phyloP scores from a whole-genome alignment of 2,329 filamentous ascomycete genomes.

The Fusarium mangiferae region DNA sequence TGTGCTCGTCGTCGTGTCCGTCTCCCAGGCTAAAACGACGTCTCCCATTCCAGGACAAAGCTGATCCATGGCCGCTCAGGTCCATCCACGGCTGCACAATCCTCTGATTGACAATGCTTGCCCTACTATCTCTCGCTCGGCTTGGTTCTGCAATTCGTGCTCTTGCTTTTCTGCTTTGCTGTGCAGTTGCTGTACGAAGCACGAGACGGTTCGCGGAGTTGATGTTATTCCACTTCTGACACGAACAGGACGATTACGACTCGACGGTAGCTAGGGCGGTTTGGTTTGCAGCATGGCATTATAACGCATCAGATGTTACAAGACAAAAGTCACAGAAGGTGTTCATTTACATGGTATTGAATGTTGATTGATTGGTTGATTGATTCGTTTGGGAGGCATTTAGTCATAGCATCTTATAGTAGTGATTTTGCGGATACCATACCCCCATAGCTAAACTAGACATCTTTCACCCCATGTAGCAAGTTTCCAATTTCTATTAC shows the following conservation, averaged over 20 bases:
- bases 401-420: slow-evolving; percentile 20
- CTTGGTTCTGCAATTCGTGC: slow-evolving; percentile 23
- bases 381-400: slow-evolving; percentile 1
- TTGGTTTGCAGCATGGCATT: slow-evolving; percentile 13
- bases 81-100: slow-evolving; percentile 47
- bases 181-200: slow-evolving; percentile 14
- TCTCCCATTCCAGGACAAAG: slow-evolving; percentile 41
- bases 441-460: slow-evolving; percentile 25
- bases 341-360: slow-evolving; percentile 1
- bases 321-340: neutral
- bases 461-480: slow-evolving; percentile 13
- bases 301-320: slow-evolving; percentile 5
- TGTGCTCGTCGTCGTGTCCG: slow-evolving; percentile 11
- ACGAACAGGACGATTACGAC: slow-evolving; percentile 24
- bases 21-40: slow-evolving; percentile 36
- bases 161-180: slow-evolving; percentile 27
- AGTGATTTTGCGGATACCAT: slow-evolving; percentile 37
- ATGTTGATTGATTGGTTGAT: neutral
- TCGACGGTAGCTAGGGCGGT: slow-evolving; percentile 12
- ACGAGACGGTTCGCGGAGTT: slow-evolving; percentile 8
- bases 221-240: slow-evolving; percentile 23
- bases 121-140: slow-evolving; percentile 32
- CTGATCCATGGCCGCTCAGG: slow-evolving; percentile 44
- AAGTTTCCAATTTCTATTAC: slow-evolving; percentile 20
- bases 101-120: slow-evolving; percentile 42